phyloP scores from a whole-genome alignment of 257 asterid species.

The Fraxinus cuspidata region DNA sequence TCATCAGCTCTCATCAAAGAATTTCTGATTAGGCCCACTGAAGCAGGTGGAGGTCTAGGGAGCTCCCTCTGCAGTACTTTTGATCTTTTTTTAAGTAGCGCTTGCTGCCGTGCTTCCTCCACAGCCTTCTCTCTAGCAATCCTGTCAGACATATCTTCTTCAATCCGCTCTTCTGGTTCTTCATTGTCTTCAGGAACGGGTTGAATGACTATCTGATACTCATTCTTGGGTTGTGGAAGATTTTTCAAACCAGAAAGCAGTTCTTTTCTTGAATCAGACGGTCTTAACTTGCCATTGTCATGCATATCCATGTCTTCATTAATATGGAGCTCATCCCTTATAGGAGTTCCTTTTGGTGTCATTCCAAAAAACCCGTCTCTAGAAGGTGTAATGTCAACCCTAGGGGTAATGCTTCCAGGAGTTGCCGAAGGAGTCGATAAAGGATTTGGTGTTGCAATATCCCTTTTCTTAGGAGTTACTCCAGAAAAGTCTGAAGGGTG shows the following conservation, averaged over 20 bases:
- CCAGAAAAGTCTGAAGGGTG: slow-evolving; percentile 98
- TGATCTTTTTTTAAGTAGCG: slow-evolving; percentile 80
- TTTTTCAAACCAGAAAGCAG: slow-evolving; percentile 58
- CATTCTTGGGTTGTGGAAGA: slow-evolving; percentile 95
- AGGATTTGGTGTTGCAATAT: slow-evolving; percentile 90
- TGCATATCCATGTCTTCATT: slow-evolving; percentile 77
- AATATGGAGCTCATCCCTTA: slow-evolving; percentile 88
- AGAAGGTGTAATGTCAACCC: slow-evolving; percentile 84
- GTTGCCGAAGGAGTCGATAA: slow-evolving; percentile 91
- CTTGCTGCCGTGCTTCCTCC: slow-evolving; percentile 88
- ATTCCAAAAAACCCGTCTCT: slow-evolving; percentile 63
- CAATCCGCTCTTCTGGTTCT: slow-evolving; percentile 91
- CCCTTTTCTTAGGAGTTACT: slow-evolving; percentile 93
- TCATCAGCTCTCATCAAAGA: slow-evolving; percentile 72
- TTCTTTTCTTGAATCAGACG: slow-evolving; percentile 59
- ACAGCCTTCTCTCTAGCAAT: slow-evolving; percentile 91
- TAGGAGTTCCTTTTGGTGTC: slow-evolving; percentile 91
- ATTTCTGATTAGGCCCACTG: slow-evolving; percentile 67
- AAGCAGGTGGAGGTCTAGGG: slow-evolving; percentile 90
- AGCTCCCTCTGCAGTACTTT: slow-evolving; percentile 94
- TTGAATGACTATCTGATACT: slow-evolving; percentile 78
- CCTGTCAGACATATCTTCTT: slow-evolving; percentile 98
- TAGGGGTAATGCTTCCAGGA: slow-evolving; percentile 82
- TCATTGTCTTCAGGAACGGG: slow-evolving; percentile 80
- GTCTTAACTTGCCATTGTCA: slow-evolving; percentile 53